Evolutionary conservation across 2,329 filamentous ascomycete species (phyloP), one percentile per base, ranked within the genome.

Genomic region (Amauroascus niger): DNA sequence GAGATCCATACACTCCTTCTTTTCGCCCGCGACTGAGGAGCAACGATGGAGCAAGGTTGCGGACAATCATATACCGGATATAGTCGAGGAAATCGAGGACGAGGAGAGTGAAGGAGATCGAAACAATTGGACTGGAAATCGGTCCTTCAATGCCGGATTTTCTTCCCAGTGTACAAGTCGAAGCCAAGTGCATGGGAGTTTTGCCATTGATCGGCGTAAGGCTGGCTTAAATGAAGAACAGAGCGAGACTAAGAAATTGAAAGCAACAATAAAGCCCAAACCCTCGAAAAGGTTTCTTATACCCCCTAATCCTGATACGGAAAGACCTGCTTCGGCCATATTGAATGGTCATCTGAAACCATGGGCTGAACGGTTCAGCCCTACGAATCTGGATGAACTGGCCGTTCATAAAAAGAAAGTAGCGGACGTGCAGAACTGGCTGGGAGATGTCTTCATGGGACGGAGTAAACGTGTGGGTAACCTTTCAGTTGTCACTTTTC

Each of bases 391-490:
- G 11, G 83, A 89, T 14, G 91, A 97, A 70, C 74, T 98, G 44
- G 91, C 86, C 0, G 91, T 98, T 16, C 90, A 98, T 69, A 96
- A 94, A 74, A 93, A 81, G 62, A 98, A 98, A 68, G 87, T 97
- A 5, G 72, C 81, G 1, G 90, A 97, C 70, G 90, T 97, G 44
- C 80, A 83, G 55, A 77, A 73, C 55, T 97, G 93, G 90, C 73
- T 98, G 32, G 81, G 86, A 41, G 80, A 84, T 64, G 87, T 88
- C 16, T 79, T 88, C 57, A 68, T 70, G 24, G 86, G 87, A 41
- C 71, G 65, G 44, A 67, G 69, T 52, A 69, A 67, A 55, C 64
- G 64, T 57, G 71, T 72, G 60, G 59, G 69, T 60, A 33, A 41
- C 30, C 6, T 47, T n/a, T n/a, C n/a, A n/a, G n/a, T n/a, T n/a